Evolutionary conservation across 805 yeast species (phyloP).

Genomic region (Candida khao-thaluensis): DNA sequence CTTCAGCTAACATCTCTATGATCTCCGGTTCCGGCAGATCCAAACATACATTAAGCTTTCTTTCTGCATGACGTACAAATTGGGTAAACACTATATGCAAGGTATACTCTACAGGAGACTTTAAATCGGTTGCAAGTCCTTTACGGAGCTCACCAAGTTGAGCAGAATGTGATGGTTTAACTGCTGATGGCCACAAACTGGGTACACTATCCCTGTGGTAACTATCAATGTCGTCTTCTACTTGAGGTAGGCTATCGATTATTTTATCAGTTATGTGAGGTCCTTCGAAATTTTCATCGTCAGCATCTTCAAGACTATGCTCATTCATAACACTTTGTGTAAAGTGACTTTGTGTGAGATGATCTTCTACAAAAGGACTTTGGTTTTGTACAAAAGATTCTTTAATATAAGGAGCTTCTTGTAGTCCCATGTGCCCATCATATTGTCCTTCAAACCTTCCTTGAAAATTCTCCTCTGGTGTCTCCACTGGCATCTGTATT

Average conservation of each 20-base stretch:
- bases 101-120: slow-evolving; percentile 85
- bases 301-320: too few relatives aligned
- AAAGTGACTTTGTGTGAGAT: too few relatives aligned
- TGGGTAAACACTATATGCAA: slow-evolving; percentile 92
- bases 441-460: too few relatives aligned
- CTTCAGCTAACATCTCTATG: slow-evolving; percentile 75
- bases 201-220: background rate
- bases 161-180: slow-evolving; percentile 34
- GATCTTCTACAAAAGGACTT: too few relatives aligned
- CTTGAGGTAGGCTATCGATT: slow-evolving; percentile 2
- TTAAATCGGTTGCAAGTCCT: slow-evolving; percentile 52
- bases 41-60: slow-evolving; percentile 74
- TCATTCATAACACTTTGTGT: too few relatives aligned
- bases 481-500: too few relatives aligned
- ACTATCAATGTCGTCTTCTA: slow-evolving; percentile 3
- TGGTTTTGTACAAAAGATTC: too few relatives aligned
- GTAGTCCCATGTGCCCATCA: too few relatives aligned
- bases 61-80: slow-evolving; percentile 90
- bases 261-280: slow-evolving; percentile 3
- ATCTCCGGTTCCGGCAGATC: slow-evolving; percentile 79
- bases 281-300: too few relatives aligned
- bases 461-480: too few relatives aligned
- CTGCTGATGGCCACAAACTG: background rate
- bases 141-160: slow-evolving; percentile 28
- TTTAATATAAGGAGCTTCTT: slow-evolving; percentile 4